Evolutionary conservation across 1,284 basidiomycete genomes (phyloP).

Genomic region (Vanrija pseudolonga): DNA sequence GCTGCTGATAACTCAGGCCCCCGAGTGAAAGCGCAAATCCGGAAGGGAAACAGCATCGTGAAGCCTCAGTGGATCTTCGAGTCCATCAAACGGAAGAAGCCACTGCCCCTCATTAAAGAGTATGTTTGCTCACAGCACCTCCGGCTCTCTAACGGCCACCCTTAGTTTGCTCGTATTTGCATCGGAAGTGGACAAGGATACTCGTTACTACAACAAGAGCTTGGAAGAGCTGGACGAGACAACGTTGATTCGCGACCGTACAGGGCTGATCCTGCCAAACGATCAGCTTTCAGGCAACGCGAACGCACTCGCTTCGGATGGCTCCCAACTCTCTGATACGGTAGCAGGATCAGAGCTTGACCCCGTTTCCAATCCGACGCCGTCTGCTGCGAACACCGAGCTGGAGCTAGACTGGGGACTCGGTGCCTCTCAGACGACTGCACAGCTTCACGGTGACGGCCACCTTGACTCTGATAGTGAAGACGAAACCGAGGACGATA

Average conservation of each 20-base stretch:
- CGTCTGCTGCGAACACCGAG: too few species aligned
- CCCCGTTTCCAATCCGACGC: too few species aligned
- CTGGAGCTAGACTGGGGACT: too few species aligned
- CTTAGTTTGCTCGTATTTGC: conserved; percentile 43
- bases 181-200: conserved; percentile 32
- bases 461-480: conserved; percentile 25
- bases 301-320: neutral
- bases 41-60: conserved; percentile 61
- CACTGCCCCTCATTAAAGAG: conserved; percentile 65
- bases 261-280: conserved; percentile 2
- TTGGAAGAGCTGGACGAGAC: conserved; percentile 33
- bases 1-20: conserved; percentile 27
- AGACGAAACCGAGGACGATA: conserved; percentile 10
- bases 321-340: too few species aligned
- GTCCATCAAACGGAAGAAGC: conserved; percentile 60
- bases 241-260: conserved; percentile 26
- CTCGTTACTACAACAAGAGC: conserved; percentile 35
- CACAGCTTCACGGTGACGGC: conserved; percentile 40
- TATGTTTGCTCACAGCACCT: conserved; percentile 39
- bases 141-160: conserved; percentile 1
- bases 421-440: too few species aligned
- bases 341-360: too few species aligned
- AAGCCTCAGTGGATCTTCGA: conserved; percentile 76
- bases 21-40: conserved; percentile 53
- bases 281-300: neutral